These are phyloP conservation scores for Chrysanthemum lavandulifolium DNA, from an alignment of 129 eudicot genomes.

Conservation along the genomic window DNA sequence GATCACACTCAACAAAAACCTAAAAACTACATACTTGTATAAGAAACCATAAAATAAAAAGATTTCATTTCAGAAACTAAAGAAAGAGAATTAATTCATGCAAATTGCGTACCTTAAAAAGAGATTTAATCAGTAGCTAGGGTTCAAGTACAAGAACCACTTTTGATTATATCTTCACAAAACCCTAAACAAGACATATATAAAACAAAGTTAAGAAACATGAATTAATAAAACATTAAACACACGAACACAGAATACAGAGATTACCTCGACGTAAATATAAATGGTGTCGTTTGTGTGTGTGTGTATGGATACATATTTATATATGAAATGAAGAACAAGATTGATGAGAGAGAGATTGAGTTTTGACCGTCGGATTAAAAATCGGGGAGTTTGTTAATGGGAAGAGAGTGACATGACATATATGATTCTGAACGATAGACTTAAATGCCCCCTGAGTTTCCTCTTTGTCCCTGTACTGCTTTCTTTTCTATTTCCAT, in stretches of 20 bases:
- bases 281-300: constrained; percentile 11
- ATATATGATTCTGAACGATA: constrained; percentile 35
- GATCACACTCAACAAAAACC: constrained; percentile 10
- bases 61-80: neutral
- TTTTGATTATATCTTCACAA: neutral
- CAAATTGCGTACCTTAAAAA: constrained; percentile 22
- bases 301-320: constrained; percentile 1
- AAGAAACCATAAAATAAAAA: neutral
- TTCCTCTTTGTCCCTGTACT: constrained; percentile 50
- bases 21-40: neutral
- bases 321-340: neutral
- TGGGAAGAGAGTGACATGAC: constrained; percentile 40
- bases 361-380: constrained; percentile 37
- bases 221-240: constrained; percentile 2
- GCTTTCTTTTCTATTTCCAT: constrained; percentile 29
- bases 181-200: neutral
- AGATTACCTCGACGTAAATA: constrained; percentile 28
- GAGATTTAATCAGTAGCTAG: neutral
- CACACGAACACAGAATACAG: neutral
- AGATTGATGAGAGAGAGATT: constrained; percentile 25
- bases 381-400: constrained; percentile 35
- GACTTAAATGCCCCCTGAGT: constrained; percentile 49
- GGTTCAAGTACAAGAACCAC: neutral
- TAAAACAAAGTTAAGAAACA: neutral
- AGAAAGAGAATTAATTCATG: neutral